phyloP scores from a whole-genome alignment of 495 filamentous ascomycete genomes.

The Bathelium albidoporum region DNA sequence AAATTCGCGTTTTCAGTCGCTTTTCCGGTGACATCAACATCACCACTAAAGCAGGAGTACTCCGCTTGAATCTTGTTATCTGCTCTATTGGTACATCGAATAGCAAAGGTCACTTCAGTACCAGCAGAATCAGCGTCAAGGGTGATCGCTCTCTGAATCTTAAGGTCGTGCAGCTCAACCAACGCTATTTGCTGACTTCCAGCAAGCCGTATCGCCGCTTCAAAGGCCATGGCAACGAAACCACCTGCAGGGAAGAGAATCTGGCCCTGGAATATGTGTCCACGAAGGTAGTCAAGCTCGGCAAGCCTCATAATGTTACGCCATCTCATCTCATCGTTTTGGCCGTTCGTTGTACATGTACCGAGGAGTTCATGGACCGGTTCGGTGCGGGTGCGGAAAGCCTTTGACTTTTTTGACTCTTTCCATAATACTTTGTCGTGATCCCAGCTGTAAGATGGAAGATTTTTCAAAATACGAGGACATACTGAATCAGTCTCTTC shows the following conservation, averaged over 20 bases:
- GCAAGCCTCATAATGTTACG: not conserved
- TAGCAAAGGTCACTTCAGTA: not conserved
- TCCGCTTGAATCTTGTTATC: not conserved
- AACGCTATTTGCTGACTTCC: not conserved
- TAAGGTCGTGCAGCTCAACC: not conserved
- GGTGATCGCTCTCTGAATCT: not conserved
- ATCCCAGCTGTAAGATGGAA: not conserved
- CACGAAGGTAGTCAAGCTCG: not conserved
- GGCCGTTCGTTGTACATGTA: not conserved
- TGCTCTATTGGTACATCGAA: not conserved
- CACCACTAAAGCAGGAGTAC: not conserved
- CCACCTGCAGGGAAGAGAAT: not conserved
- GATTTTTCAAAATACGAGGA: not conserved
- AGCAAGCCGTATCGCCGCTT: not conserved
- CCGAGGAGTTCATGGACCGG: not conserved
- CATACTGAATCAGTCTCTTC: not conserved
- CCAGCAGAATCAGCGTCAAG: not conserved
- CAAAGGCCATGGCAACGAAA: not conserved
- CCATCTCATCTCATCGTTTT: not conserved
- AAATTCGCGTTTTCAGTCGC: not conserved
- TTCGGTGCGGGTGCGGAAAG: not conserved
- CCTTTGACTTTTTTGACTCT: not conserved
- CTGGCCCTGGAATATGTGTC: not conserved
- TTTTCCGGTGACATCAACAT: not conserved
- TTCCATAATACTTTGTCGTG: not conserved